Evolutionary conservation across 2,329 filamentous ascomycete genomes (phyloP), one percentile per base, ranked within the genome.

Genomic region (Ceratocystis variospora): DNA sequence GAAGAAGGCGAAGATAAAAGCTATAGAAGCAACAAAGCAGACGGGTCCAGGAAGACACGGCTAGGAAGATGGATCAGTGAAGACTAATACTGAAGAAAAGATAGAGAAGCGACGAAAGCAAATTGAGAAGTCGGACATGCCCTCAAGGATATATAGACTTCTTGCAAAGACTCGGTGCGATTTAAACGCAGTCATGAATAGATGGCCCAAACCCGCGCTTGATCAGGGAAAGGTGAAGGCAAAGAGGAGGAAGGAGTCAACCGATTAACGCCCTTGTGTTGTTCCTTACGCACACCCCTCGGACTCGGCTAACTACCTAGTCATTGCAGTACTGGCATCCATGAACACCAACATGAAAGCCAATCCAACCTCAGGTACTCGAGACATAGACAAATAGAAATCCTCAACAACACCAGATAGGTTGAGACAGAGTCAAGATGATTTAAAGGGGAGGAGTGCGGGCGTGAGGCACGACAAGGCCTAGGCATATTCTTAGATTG

Each of bases 61-160:
- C n/a, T 6, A 22, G 8, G n/a, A 50, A 25, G 46, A 50, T 25
- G 28, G 25, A 62, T 1, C 33, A 10, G 44, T 8, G 17, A 12
- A 33, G 17, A 31, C 55, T 7, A 22, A 41, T 44, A 10, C n/a
- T 15, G 44, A 22, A 44, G 22, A 41, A 10, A 41, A 10, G 37
- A 41, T 41, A 41, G 37, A 55, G 46, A 55, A 62, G 17, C 33
- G 33, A 62, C 33, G 28, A 12, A 33, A 28, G 33, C 55, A 61
- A n/a, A 41, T 44, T 37, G 31, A 28, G 44, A 22, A 44, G 22
- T 15, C 25, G 8, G 53, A 57, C 22, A 12, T 57, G 53, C 4
- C 31, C 53, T 57, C 53, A 15, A 57, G 53, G 53, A 57, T 57
- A 57, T 57, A 57, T 57, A 57, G 46, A n/a, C 17, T 10, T 17